Percentiles rank a stretch among this genome's conserved stretches.
Evolutionary conservation across 2,329 filamentous ascomycete genomes (phyloP).

Genomic region (Trichoderma endophyticum): DNA sequence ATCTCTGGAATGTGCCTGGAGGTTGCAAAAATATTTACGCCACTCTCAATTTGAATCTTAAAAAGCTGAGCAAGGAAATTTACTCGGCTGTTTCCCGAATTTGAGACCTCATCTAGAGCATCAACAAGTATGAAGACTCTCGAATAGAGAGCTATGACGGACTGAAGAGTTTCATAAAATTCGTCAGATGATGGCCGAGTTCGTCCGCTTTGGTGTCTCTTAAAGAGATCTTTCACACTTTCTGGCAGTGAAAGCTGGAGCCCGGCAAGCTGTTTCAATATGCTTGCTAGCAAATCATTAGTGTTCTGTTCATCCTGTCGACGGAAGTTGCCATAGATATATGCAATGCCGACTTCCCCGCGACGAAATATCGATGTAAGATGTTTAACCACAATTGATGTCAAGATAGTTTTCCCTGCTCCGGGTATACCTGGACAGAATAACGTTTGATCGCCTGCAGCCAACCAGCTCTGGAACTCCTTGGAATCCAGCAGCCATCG

Average conservation of each 20-base stretch:
- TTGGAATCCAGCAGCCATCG: background rate
- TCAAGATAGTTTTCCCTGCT: background rate
- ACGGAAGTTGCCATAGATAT: background rate
- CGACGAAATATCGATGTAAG: background rate
- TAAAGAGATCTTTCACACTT: background rate
- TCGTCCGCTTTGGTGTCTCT: background rate
- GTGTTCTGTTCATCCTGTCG: background rate
- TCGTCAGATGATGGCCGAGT: background rate
- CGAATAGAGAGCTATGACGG: background rate
- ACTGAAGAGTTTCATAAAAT: background rate
- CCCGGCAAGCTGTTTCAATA: background rate
- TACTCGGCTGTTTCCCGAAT: background rate
- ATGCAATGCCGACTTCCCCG: background rate
- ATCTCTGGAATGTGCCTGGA: background rate
- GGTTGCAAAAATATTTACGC: background rate
- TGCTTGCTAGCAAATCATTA: background rate
- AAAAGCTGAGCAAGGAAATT: background rate
- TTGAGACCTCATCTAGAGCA: background rate
- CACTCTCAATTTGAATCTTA: accelerated
- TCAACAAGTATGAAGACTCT: background rate
- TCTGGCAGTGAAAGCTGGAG: background rate
- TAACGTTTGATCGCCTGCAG: background rate
- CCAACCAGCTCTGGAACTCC: background rate
- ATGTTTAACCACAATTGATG: background rate
- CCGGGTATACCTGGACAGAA: background rate